phyloP scores from a whole-genome alignment of 805 yeast species.

The Lachancea kluyveri region DNA sequence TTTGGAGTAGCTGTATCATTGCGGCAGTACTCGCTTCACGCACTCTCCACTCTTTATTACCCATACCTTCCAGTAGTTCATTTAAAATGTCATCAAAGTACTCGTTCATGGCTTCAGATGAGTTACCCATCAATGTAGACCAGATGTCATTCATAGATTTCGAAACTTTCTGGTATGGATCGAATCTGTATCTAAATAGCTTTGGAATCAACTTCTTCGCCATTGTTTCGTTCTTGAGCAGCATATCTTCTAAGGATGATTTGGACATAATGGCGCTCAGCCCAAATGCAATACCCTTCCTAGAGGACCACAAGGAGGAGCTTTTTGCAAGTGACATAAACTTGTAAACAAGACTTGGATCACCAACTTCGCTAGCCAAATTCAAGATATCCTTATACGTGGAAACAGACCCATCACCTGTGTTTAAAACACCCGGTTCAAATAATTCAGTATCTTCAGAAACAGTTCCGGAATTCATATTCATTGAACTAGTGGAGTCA shows the following conservation, averaged over 20 bases:
- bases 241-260: conserved; percentile 58
- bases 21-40: conserved; percentile 83
- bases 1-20: conserved; percentile 59
- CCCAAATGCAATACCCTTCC: conserved; percentile 93
- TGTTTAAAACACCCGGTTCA: conserved; percentile 72
- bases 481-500: conserved; percentile 44
- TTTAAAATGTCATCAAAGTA: conserved; percentile 54
- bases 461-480: conserved; percentile 55
- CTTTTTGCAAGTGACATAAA: conserved; percentile 89
- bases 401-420: conserved; percentile 80
- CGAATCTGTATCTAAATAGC: conserved; percentile 76
- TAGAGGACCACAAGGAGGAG: conserved; percentile 85
- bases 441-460: conserved; percentile 78
- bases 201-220: conserved; percentile 69
- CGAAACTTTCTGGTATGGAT: conserved; percentile 71
- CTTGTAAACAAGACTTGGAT: conserved; percentile 87
- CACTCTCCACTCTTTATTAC: conserved; percentile 85
- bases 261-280: conserved; percentile 79
- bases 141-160: conserved; percentile 86
- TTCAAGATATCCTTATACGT: conserved; percentile 86
- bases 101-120: conserved; percentile 45
- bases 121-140: conserved; percentile 57
- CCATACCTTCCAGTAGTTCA: conserved; percentile 64
- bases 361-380: conserved; percentile 91
- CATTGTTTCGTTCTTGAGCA: conserved; percentile 46